phyloP scores from a whole-genome alignment of 306 rosid genomes.

The Arachis hypogaea region DNA sequence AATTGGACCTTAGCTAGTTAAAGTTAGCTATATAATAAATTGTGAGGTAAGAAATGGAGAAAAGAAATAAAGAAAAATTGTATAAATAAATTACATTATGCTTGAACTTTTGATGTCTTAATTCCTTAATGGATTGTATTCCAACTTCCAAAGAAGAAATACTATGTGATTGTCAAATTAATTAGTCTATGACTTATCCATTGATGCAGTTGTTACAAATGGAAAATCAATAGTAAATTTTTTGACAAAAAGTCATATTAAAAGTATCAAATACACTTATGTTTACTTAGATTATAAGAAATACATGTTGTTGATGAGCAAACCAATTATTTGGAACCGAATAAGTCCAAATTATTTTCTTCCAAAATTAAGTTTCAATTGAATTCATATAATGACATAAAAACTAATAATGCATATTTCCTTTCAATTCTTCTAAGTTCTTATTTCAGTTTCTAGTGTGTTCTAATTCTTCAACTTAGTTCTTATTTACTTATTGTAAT shows the following conservation, averaged over 20 bases:
- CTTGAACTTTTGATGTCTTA: not conserved
- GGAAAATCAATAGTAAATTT: conserved; percentile 28
- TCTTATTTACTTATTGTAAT: not conserved
- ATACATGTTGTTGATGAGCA: conserved; percentile 25
- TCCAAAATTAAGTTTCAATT: not conserved
- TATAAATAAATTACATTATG: conserved; percentile 10
- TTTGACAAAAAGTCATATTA: conserved; percentile 35
- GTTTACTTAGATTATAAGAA: conserved; percentile 41
- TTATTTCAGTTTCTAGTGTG: not conserved
- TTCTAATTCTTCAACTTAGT: not conserved
- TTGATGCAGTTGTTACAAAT: conserved; percentile 16
- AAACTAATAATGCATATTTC: not conserved
- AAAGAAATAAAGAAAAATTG: not conserved
- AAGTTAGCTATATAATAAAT: conserved; percentile 10
- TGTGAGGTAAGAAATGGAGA: conserved; percentile 5
- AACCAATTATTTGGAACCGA: conserved; percentile 18
- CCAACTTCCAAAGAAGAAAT: conserved; percentile 13
- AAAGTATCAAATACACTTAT: conserved; percentile 33
- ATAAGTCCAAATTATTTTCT: conserved; percentile 3
- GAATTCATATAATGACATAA: conserved; percentile 4
- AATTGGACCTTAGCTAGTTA: conserved; percentile 16
- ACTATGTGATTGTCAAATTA: not conserved
- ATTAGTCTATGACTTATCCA: conserved; percentile 5
- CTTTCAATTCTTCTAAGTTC: conserved; percentile 8
- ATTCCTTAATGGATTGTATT: conserved; percentile 15